Conservation (phyloP, 768 basidiomycete genomes). For the Dentipellis fragilis region DNA sequence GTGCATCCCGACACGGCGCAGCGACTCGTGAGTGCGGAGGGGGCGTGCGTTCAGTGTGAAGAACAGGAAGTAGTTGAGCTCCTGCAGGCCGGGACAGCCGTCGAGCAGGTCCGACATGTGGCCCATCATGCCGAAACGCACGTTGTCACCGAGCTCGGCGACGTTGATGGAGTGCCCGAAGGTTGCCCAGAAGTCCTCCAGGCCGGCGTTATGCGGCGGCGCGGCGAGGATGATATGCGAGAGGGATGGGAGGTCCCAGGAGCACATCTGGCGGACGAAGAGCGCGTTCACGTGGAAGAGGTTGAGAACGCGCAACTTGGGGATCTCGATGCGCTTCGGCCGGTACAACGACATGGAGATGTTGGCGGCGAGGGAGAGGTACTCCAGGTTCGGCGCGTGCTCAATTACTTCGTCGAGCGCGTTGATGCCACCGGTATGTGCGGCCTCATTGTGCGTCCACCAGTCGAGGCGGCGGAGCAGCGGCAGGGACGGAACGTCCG, state of each 20-base stretch:
- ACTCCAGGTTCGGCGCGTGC: neutral
- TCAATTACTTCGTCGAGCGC: slow-evolving; percentile 5
- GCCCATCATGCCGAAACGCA: neutral
- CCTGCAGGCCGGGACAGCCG: slow-evolving; percentile 5
- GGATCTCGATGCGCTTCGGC: neutral
- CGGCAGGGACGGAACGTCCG: neutral
- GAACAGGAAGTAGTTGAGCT: slow-evolving; percentile 4
- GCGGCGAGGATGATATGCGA: slow-evolving; percentile 4
- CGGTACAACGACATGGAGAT: slow-evolving; percentile 1
- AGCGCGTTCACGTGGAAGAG: slow-evolving; percentile 3
- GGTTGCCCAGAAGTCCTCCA: slow-evolving; percentile 6
- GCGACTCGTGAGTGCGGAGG: neutral
- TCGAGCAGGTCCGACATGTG: neutral
- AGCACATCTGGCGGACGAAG: slow-evolving; percentile 4
- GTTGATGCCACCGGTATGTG: slow-evolving; percentile 10
- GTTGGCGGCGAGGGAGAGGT: slow-evolving; percentile 5
- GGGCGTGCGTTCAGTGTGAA: neutral
- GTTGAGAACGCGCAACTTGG: slow-evolving; percentile 3
- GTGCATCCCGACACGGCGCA: slow-evolving; percentile 4
- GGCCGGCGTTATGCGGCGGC: neutral
- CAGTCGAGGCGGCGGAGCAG: slow-evolving; percentile 10
- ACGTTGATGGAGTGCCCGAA: slow-evolving; percentile 1
- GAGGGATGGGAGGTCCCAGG: slow-evolving; percentile 9
- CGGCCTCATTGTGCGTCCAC: slow-evolving; percentile 4
- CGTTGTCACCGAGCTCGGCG: slow-evolving; percentile 1